Base-by-base conservation (phyloP, 805 yeast genomes). In the Wickerhamiella sergipiensis region DNA sequence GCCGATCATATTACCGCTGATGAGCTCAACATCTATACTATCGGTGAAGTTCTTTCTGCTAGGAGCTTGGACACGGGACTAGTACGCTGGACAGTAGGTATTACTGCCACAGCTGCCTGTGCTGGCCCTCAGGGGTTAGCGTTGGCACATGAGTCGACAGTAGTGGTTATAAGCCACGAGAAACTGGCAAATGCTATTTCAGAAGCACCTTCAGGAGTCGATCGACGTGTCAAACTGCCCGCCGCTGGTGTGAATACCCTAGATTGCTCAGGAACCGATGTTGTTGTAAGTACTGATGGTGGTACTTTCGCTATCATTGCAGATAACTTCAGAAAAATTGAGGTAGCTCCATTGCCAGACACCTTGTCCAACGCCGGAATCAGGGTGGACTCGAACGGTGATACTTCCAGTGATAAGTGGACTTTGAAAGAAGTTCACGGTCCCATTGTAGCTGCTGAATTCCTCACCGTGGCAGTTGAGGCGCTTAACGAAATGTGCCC, bases 61-160 rank as follows among this genome's bases (percentile, higher is more conserved):
- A 55, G 48, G 50, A 50, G 57, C 18, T 44, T 50, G 10, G 18
- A 44, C 2, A 12, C 49, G 5, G 61, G 61, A 24, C 47, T 43
- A 6, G 49, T 48, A 6, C 45, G 55, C 31, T 55, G 58, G 57
- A 43, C 51, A 8, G 46, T 23, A 3, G 26, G 9, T 4, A 36
- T 36, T 18, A 18, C 40, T 15, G 40, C 29, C n/a, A 22, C 3
- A 3, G 29, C 18, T 6, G n/a, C 21, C 2, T 43, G 46, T 12
- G 46, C 36, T 6, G 33, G 24, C 19, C 13, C 7, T 6, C 13
- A 9, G 4, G 33, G 21, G 10, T 8, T 43, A 3, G 46, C 46
- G 5, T 13, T 43, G 12, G 46, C 46, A 2, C 29, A 23, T 12
- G 33, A 23, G n/a, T 24, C 46, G 13, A 23, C 23, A 2, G 46